Conservation (phyloP, 1,284 basidiomycete species). For the Ganoderma leucocontextum region DNA sequence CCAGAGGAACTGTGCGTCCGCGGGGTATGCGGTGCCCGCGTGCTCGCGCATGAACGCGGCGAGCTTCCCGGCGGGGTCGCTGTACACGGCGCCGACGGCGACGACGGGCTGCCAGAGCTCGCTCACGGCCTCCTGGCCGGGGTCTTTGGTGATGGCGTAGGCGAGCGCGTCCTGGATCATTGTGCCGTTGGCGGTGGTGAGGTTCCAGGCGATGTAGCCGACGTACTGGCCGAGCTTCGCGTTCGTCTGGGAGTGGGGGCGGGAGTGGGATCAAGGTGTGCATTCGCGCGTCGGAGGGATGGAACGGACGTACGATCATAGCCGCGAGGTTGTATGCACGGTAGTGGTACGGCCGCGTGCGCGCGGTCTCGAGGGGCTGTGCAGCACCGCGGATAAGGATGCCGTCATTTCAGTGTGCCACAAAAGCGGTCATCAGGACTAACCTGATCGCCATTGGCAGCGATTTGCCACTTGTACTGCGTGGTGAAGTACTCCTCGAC, state of each 20-base stretch:
- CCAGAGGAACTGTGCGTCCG: conserved; percentile 61
- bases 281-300: not conserved
- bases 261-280: not conserved
- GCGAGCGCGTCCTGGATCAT: conserved; percentile 67
- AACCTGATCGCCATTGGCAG: conserved; percentile 49
- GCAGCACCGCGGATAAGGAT: conserved; percentile 23
- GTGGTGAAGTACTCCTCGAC: conserved; percentile 47
- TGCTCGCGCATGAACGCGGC: conserved; percentile 48
- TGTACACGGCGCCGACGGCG: conserved; percentile 60
- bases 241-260: conserved; percentile 52
- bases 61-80: conserved; percentile 62
- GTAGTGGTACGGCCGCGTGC: conserved; percentile 72
- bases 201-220: conserved; percentile 55
- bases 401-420: not conserved
- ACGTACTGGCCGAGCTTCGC: conserved; percentile 58
- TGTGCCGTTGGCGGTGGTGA: conserved; percentile 53
- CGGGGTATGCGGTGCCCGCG: conserved; percentile 48
- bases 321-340: conserved; percentile 71
- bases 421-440: not conserved
- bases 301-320: conserved; percentile 61
- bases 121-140: conserved; percentile 29
- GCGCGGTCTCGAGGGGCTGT: conserved; percentile 64
- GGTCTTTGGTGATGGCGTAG: conserved; percentile 55
- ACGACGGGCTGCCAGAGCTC: conserved; percentile 48
- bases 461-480: conserved; percentile 47